A percentile compares a stretch with the other conserved stretches of the same genome.
Evolutionary conservation across 805 yeast genomes (phyloP).

Genomic region (Torulaspora quercuum): DNA sequence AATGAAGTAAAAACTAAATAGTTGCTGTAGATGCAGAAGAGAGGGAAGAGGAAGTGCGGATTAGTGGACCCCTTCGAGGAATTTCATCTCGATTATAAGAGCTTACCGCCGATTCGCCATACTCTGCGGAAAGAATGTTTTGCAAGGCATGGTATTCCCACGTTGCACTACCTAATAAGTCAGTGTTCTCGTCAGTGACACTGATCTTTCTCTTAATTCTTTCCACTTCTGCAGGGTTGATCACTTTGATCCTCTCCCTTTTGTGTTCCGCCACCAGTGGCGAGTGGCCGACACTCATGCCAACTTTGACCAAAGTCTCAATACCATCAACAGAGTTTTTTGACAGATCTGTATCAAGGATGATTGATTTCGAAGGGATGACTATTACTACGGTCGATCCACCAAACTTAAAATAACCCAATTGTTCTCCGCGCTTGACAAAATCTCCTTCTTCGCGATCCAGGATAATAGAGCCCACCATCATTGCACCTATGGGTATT

Average conservation of each 20-base stretch:
- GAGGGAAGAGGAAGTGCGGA: conserved; percentile 8
- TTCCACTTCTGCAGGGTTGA: conserved; percentile 27
- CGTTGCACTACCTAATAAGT: conserved; percentile 21
- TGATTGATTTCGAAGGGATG: conserved; percentile 48
- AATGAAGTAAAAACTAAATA: conserved; percentile 1
- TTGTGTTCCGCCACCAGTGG: conserved; percentile 47
- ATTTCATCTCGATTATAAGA: conserved; percentile 4
- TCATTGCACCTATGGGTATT: conserved; percentile 94
- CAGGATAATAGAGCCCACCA: conserved; percentile 89
- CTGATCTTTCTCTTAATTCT: conserved; percentile 32
- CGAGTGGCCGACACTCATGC: conserved; percentile 86
- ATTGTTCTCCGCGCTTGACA: conserved; percentile 69
- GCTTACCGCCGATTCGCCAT: conserved; percentile 11
- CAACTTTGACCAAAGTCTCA: conserved; percentile 84
- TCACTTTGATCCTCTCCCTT: conserved; percentile 43
- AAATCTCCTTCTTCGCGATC: conserved; percentile 59
- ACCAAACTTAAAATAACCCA: conserved; percentile 95
- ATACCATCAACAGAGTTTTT: conserved; percentile 63
- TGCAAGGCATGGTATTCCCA: conserved; percentile 32
- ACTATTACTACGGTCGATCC: conserved; percentile 81
- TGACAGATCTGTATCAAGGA: conserved; percentile 70
- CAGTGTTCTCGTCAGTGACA: conserved; percentile 24
- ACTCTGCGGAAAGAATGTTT: conserved; percentile 16
- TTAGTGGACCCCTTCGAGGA: conserved; percentile 2
- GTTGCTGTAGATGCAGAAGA: conserved; percentile 8